Percentiles rank a stretch among this genome's conserved stretches.
phyloP scores from a whole-genome alignment of 805 yeast genomes.

The Ogataea ganodermae region DNA sequence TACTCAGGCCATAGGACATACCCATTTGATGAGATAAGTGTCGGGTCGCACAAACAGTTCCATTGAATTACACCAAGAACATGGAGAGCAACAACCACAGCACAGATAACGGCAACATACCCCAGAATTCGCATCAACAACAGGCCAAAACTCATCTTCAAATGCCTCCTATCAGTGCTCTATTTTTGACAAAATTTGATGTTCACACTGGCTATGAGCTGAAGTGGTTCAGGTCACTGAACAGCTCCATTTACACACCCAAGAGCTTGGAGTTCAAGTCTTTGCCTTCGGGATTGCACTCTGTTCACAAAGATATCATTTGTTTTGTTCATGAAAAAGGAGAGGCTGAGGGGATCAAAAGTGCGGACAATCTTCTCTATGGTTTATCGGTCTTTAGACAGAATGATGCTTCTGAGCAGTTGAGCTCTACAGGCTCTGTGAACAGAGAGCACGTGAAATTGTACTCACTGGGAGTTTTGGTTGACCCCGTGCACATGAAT shows the following conservation, averaged over 20 bases:
- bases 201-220: slow-evolving; percentile 51
- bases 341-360: slow-evolving; percentile 19
- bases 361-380: slow-evolving; percentile 33
- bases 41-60: too few relatives aligned
- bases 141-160: not conserved
- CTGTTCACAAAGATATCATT: slow-evolving; percentile 50
- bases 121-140: slow-evolving; percentile 1
- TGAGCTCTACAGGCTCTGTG: slow-evolving; percentile 19
- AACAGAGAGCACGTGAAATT: slow-evolving; percentile 52
- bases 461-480: slow-evolving; percentile 65
- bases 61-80: not conserved
- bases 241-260: slow-evolving; percentile 31
- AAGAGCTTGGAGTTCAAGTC: slow-evolving; percentile 59
- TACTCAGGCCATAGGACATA: not conserved
- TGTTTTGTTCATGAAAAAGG: slow-evolving; percentile 44
- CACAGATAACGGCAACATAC: not conserved
- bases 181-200: slow-evolving; percentile 55
- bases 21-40: too few relatives aligned
- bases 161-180: slow-evolving; percentile 39
- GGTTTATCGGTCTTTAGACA: slow-evolving; percentile 58
- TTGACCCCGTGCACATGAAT: slow-evolving; percentile 42
- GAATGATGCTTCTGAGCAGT: slow-evolving; percentile 28
- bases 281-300: slow-evolving; percentile 71
- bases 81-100: not conserved
- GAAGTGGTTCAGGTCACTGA: slow-evolving; percentile 42